Percentiles rank a stretch among this genome's conserved stretches.
phyloP scores from a whole-genome alignment of 371 early-diverging fungal species.

The Chytridium lagenaria region DNA sequence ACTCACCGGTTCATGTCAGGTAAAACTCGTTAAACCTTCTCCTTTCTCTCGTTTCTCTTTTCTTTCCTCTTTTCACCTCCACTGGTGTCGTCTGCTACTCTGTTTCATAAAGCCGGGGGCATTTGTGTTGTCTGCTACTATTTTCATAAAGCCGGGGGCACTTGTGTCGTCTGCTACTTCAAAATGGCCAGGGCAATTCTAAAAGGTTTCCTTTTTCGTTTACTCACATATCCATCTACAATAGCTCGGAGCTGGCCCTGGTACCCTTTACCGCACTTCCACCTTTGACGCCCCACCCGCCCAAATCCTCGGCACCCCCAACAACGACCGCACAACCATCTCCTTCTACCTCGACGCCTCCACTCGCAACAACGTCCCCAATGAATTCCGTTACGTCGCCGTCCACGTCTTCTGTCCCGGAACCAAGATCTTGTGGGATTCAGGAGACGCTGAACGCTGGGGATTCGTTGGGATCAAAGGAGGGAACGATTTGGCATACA shows the following conservation, averaged over 20 bases:
- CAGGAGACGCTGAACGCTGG: slow-evolving; percentile 24
- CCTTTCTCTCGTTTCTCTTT: not conserved
- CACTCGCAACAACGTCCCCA: too few species aligned
- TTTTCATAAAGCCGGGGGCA: too few species aligned
- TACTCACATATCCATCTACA: not conserved
- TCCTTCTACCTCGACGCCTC: not conserved
- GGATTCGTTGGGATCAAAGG: slow-evolving; percentile 18
- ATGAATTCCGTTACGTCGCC: slow-evolving; percentile 16
- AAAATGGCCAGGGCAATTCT: too few species aligned
- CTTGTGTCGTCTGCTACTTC: too few species aligned
- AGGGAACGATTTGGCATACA: not conserved
- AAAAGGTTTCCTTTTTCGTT: too few species aligned
- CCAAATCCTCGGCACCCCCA: not conserved
- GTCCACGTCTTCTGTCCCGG: slow-evolving; percentile 16
- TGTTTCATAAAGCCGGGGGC: too few species aligned
- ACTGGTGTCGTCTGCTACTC: too few species aligned
- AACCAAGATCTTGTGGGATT: not conserved
- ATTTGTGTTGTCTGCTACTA: too few species aligned
- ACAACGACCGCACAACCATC: not conserved
- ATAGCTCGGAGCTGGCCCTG: not conserved
- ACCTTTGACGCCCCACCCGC: not conserved
- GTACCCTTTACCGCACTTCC: not conserved
- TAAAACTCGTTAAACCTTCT: not conserved
- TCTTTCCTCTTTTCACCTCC: too few species aligned
- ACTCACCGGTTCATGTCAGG: slow-evolving; percentile 9